Conservation (phyloP, 805 yeast genomes). For the Saturnispora bothae region DNA sequence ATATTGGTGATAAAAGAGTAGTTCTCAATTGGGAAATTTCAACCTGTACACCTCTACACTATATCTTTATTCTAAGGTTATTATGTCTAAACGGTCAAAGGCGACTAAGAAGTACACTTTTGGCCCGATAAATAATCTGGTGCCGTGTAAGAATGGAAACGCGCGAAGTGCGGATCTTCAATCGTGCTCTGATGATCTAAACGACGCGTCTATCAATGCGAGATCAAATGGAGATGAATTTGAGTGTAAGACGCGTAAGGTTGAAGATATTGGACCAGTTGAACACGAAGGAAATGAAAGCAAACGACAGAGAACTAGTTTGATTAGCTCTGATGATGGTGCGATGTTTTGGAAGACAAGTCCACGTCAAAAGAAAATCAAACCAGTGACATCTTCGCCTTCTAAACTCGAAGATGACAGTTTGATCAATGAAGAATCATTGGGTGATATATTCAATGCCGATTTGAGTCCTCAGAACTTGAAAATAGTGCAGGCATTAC, state of each 20-base stretch:
- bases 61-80: not conserved
- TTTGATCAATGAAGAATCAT: conserved; percentile 1
- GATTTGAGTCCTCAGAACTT: conserved; percentile 6
- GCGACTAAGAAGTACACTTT: conserved; percentile 1
- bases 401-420: conserved; percentile 3
- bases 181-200: too few relatives aligned
- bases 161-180: too few relatives aligned
- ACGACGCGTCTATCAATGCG: conserved; percentile 5
- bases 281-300: not conserved
- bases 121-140: conserved; percentile 3
- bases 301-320: not conserved
- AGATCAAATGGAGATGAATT: conserved; percentile 1
- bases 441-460: not conserved
- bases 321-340: conserved; percentile 6
- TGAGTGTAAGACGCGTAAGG: too few relatives aligned
- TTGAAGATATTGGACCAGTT: not conserved
- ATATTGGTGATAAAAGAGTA: conserved; percentile 6
- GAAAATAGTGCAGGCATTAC: not conserved
- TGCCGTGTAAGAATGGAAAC: too few relatives aligned
- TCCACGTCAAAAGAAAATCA: conserved; percentile 6
- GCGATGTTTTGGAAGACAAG: conserved; percentile 8
- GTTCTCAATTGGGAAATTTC: too few relatives aligned
- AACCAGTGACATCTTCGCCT: conserved; percentile 4
- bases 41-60: not conserved
- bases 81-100: conserved; percentile 2